phyloP scores from a whole-genome alignment of 176 grass and related monocot genomes.

The Saccharum officinarum region DNA sequence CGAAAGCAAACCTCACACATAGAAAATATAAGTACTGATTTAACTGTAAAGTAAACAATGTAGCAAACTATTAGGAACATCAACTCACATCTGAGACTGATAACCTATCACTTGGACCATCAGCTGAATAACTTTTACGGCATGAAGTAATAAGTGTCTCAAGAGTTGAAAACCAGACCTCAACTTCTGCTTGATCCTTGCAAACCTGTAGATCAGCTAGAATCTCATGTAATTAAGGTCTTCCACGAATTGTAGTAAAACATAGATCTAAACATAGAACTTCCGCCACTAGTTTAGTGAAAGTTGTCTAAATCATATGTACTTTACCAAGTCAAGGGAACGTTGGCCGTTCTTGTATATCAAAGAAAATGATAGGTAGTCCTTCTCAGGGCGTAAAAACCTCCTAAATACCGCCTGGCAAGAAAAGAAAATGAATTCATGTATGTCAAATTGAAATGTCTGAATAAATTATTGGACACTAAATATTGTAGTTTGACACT shows the following conservation, averaged over 20 bases:
- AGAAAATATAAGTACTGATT: neutral
- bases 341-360: conserved; percentile 87
- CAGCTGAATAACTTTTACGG: conserved; percentile 43
- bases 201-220: conserved; percentile 67
- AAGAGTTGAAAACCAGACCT: conserved; percentile 85
- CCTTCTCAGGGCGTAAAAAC: conserved; percentile 78
- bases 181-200: conserved; percentile 90
- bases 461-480: neutral
- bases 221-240: conserved; percentile 9
- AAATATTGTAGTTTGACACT: neutral
- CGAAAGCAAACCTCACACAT: neutral
- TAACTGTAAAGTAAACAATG: neutral
- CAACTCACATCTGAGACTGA: conserved; percentile 75
- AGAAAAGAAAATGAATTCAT: conserved; percentile 18
- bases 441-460: conserved; percentile 18
- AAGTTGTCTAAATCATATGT: conserved; percentile 16
- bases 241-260: neutral
- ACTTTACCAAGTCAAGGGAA: conserved; percentile 93
- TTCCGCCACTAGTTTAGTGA: conserved; percentile 14
- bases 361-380: conserved; percentile 94
- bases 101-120: conserved; percentile 55
- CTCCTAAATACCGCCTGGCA: conserved; percentile 80
- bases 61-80: conserved; percentile 21
- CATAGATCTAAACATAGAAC: conserved; percentile 16
- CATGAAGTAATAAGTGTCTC: conserved; percentile 58